Conservation (phyloP, 345 rosid genomes). For the Eucalyptus marginata region DNA sequence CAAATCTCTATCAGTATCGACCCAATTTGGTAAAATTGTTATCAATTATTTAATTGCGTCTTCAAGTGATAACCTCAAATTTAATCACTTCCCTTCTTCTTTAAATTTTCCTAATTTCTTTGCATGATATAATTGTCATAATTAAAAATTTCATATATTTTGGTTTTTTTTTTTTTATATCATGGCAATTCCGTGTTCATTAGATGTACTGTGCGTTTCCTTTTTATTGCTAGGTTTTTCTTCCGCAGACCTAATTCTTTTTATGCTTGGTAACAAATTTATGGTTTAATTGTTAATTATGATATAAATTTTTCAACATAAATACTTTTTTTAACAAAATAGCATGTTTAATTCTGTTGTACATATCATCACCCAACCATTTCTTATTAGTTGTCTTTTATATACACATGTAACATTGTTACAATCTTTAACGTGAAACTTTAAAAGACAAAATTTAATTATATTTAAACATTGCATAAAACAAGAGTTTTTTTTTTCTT, state of each 20-base stretch:
- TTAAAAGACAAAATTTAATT: not conserved
- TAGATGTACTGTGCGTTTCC: rapidly evolving
- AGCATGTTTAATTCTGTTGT: not conserved
- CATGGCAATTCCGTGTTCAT: not conserved
- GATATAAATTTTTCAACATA: not conserved
- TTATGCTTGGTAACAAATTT: not conserved
- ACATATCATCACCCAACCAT: not conserved
- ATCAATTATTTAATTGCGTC: not conserved
- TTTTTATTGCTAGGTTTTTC: too few species aligned
- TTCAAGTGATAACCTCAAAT: not conserved
- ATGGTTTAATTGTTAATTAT: rapidly evolving
- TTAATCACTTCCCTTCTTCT: not conserved
- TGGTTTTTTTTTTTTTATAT: not conserved
- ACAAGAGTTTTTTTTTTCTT: not conserved
- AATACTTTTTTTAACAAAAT: not conserved
- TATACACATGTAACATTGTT: not conserved
- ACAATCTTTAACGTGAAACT: not conserved
- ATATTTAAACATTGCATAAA: not conserved
- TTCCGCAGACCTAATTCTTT: too few species aligned
- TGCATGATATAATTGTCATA: not conserved
- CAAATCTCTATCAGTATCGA: rapidly evolving
- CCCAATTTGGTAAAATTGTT: not conserved
- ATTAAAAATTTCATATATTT: not conserved
- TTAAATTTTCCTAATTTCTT: not conserved
- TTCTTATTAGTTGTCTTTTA: not conserved